Evolutionary conservation across 2,329 filamentous ascomycete species (phyloP).

Genomic region (Cladophialophora chaetospira): DNA sequence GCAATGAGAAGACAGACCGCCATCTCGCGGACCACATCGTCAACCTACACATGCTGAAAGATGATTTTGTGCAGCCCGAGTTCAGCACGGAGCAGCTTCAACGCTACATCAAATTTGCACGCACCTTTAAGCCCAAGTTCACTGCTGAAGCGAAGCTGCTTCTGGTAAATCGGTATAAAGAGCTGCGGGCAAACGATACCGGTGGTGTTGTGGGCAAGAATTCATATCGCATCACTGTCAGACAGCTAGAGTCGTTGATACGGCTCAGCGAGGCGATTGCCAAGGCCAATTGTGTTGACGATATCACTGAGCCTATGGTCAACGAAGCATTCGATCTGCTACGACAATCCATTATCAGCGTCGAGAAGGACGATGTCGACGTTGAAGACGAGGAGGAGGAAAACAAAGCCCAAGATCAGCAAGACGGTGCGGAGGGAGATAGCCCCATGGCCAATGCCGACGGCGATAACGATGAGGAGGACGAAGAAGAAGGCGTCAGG

Average conservation of each 20-base stretch:
- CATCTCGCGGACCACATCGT: conserved; percentile 95
- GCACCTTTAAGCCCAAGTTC: conserved; percentile 92
- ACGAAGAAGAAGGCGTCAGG: no score
- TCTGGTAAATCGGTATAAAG: conserved; percentile 92
- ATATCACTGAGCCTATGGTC: conserved; percentile 82
- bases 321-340: conserved; percentile 89
- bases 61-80: conserved; percentile 87
- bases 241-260: conserved; percentile 94
- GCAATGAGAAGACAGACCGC: conserved; percentile 86
- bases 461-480: conserved; percentile 44
- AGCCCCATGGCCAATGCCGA: conserved; percentile 58
- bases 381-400: conserved; percentile 78
- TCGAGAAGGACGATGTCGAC: conserved; percentile 96
- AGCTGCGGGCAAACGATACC: conserved; percentile 87
- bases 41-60: conserved; percentile 85
- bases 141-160: conserved; percentile 81
- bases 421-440: conserved; percentile 49
- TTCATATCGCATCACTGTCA: conserved; percentile 95
- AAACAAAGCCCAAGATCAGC: conserved; percentile 44
- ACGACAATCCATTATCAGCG: conserved; percentile 91
- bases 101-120: conserved; percentile 93
- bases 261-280: conserved; percentile 96
- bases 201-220: conserved; percentile 91
- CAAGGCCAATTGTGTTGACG: conserved; percentile 93
- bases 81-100: conserved; percentile 96